Percentiles rank a stretch among this genome's conserved stretches.
Evolutionary conservation across 2,329 filamentous ascomycete genomes (phyloP).

Genomic region (Trichoderma sp.): DNA sequence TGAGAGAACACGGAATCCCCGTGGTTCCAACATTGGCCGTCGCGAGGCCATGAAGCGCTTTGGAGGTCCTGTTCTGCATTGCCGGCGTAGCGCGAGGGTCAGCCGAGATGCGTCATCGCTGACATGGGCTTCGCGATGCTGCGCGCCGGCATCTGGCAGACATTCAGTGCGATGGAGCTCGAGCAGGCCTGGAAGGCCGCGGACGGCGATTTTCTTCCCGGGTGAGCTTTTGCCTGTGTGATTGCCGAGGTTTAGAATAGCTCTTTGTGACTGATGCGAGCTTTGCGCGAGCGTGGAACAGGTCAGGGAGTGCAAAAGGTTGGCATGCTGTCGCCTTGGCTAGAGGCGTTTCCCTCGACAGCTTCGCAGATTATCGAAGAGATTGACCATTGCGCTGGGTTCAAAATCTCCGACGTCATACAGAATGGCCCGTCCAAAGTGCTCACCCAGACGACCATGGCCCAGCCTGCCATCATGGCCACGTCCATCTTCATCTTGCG

Average conservation of each 20-base stretch:
- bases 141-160: constrained; percentile 8
- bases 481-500: constrained; percentile 87
- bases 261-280: constrained; percentile 3
- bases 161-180: constrained; percentile 35
- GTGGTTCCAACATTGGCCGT: constrained; percentile 24
- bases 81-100: constrained; percentile 29
- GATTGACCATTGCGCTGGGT: constrained; percentile 75
- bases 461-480: constrained; percentile 95
- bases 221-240: constrained; percentile 39
- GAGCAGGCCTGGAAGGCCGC: constrained; percentile 40
- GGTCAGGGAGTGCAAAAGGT: constrained; percentile 89
- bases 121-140: constrained; percentile 17
- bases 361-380: constrained; percentile 78
- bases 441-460: constrained; percentile 81
- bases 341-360: constrained; percentile 80
- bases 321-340: constrained; percentile 84
- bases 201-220: constrained; percentile 63
- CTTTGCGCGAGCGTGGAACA: constrained; percentile 37
- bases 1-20: not conserved
- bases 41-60: constrained; percentile 37
- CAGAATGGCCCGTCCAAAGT: constrained; percentile 73
- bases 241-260: not conserved
- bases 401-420: constrained; percentile 76
- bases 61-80: constrained; percentile 33
- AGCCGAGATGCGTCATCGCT: constrained; percentile 9